Evolutionary conservation across 768 basidiomycete genomes (phyloP), one percentile per base, ranked within the genome.

Genomic region (Mycena epipterygia): DNA sequence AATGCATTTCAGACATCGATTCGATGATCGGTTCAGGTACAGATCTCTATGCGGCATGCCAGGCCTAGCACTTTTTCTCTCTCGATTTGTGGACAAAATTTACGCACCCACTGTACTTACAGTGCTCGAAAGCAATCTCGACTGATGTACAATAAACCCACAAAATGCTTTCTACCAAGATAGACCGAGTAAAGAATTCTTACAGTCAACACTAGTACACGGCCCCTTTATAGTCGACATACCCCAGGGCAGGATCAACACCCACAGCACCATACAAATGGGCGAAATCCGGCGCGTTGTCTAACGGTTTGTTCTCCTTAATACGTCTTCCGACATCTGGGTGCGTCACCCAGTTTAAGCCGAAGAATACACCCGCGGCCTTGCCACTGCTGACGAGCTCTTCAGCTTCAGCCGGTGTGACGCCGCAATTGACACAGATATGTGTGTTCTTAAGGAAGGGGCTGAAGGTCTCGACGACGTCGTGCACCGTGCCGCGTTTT

Each of bases 301-400:
- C 80, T 19, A 84, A 72, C 29, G 81, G 75, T 70, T 80, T 81
- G 9, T 80, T 82, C 30, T 79, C 71, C 63, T 76, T 41, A 14
- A 84, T 73, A n/a, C 84, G 81, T 71, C 81, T 80, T 52, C 74
- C 80, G 21, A 86, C 69, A 70, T 86, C 85, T 1, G 85, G 83
- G 64, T 87, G 85, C 6, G 79, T 76, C 49, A 85, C 79, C 73
- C 76, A 84, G 55, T 76, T 70, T 63, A 81, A 71, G 4, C 85
- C 84, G 52, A 86, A 81, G 55, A 78, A 75, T 11, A 82, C 77
- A 1, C 77, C 84, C 56, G 84, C 84, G 25, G 81, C 75, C 46
- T 82, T 80, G 2, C 81, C 79, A 3, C 74, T 71, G 2, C 77
- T 59, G 25, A 86, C 72, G n/a, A 85, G 79, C 49, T 73, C 55